phyloP scores from a whole-genome alignment of 1,284 basidiomycete genomes.

The Trametes pubescens region DNA sequence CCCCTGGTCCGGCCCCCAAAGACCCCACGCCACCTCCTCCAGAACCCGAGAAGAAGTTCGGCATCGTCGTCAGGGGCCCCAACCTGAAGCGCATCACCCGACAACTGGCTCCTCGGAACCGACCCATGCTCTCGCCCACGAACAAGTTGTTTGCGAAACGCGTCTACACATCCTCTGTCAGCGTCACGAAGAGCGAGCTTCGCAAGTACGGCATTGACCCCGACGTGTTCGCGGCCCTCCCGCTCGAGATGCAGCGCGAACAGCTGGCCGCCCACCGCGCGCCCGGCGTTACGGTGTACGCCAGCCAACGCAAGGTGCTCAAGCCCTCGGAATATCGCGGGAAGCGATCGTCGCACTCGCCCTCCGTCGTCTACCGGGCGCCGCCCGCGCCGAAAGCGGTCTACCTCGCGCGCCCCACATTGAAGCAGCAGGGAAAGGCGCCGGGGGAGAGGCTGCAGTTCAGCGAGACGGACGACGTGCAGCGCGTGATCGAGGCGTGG shows the following conservation, averaged over 20 bases:
- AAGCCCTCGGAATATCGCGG: slow-evolving; percentile 53
- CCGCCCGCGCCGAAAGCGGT: slow-evolving; percentile 62
- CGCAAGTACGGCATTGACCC: slow-evolving; percentile 73
- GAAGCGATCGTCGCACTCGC: slow-evolving; percentile 23
- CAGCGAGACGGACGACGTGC: slow-evolving; percentile 71
- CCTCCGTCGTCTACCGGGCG: slow-evolving; percentile 47
- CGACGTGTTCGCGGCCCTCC: slow-evolving; percentile 71
- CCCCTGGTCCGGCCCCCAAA: slow-evolving; percentile 44
- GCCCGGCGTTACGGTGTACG: slow-evolving; percentile 38
- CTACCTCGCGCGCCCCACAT: slow-evolving; percentile 53
- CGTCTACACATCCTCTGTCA: slow-evolving; percentile 35
- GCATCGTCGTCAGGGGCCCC: slow-evolving; percentile 44
- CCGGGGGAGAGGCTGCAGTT: slow-evolving; percentile 63
- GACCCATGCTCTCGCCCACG: slow-evolving; percentile 56
- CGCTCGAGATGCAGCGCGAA: slow-evolving; percentile 74
- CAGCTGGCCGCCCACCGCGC: slow-evolving; percentile 67
- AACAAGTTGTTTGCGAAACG: slow-evolving; percentile 48
- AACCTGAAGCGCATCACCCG: slow-evolving; percentile 66
- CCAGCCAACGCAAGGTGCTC: slow-evolving; percentile 50
- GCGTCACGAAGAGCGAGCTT: slow-evolving; percentile 57
- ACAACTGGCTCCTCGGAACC: slow-evolving; percentile 64
- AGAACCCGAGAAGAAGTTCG: slow-evolving; percentile 39
- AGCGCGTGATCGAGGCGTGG: slow-evolving; percentile 77
- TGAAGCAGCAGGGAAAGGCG: slow-evolving; percentile 62
- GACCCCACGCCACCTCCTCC: slow-evolving; percentile 22